phyloP scores from a whole-genome alignment of 2,329 filamentous ascomycete species.

The Sordariomycetes sp. region DNA sequence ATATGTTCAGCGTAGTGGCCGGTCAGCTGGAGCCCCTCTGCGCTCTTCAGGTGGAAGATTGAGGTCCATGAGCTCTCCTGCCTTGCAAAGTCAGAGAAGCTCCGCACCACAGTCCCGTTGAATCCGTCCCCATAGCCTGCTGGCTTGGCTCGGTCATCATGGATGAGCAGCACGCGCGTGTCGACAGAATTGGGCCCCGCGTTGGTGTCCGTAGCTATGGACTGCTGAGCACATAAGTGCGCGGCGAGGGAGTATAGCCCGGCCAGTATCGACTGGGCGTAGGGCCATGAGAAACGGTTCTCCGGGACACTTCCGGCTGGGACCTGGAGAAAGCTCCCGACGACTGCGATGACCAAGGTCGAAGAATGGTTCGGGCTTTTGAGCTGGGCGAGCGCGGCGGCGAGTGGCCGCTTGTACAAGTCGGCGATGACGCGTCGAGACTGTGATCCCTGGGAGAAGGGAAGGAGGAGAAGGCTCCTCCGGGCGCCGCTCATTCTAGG shows the following conservation, averaged over 20 bases:
- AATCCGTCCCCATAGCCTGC: background rate
- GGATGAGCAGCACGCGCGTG: constrained; percentile 61
- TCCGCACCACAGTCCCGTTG: constrained; percentile 35
- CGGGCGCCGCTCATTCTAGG: background rate
- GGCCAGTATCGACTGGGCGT: constrained; percentile 65
- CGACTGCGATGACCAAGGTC: constrained; percentile 45
- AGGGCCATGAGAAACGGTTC: constrained; percentile 41
- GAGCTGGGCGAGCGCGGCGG: constrained; percentile 39
- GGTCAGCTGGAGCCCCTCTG: constrained; percentile 50
- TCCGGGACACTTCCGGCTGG: constrained; percentile 33
- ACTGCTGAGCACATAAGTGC: constrained; percentile 54
- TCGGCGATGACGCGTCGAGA: constrained; percentile 39
- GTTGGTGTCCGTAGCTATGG: constrained; percentile 46
- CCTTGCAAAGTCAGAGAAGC: constrained; percentile 40
- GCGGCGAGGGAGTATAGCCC: constrained; percentile 70
- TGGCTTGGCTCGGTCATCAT: constrained; percentile 18
- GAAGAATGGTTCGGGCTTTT: constrained; percentile 23
- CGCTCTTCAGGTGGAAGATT: constrained; percentile 56
- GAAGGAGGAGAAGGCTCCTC: constrained; percentile 44
- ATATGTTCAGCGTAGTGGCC: constrained; percentile 33
- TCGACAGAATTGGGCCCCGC: constrained; percentile 59
- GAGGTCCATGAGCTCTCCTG: constrained; percentile 49
- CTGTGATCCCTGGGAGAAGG: constrained; percentile 48
- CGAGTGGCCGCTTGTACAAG: constrained; percentile 50
- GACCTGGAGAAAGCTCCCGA: constrained; percentile 47